A percentile compares a stretch with the other conserved stretches of the same genome.
Conservation (phyloP, 257 asterid species). For the Plantago elongata region DNA sequence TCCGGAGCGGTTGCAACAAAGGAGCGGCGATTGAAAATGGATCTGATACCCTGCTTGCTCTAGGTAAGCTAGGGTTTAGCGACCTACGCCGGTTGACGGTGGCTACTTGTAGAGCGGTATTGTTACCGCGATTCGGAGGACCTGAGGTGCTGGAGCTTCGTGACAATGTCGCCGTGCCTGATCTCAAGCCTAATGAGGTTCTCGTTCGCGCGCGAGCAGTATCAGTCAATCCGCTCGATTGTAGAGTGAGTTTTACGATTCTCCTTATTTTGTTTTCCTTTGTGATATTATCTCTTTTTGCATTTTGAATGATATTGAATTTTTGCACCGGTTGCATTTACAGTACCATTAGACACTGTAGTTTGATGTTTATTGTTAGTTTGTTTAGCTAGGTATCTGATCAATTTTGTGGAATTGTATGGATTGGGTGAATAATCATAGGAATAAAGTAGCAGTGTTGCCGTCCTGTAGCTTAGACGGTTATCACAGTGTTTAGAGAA, state of each 20-base stretch:
- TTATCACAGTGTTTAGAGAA: neutral
- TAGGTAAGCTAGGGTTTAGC: slow-evolving; percentile 27
- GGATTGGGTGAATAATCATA: neutral
- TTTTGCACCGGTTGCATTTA: neutral
- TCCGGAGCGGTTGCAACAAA: slow-evolving; percentile 33
- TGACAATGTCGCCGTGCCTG: slow-evolving; percentile 68
- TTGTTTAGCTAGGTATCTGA: neutral
- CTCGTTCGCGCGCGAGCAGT: slow-evolving; percentile 96
- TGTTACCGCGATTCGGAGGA: slow-evolving; percentile 87
- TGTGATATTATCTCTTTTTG: neutral
- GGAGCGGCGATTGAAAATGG: slow-evolving; percentile 25
- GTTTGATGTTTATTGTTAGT: neutral
- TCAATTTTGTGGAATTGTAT: neutral
- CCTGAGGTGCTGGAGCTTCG: slow-evolving; percentile 75
- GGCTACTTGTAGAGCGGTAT: slow-evolving; percentile 77
- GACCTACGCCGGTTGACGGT: slow-evolving; percentile 36
- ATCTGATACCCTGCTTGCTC: neutral
- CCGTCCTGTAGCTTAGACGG: neutral
- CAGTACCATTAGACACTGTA: neutral
- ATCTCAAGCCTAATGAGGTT: slow-evolving; percentile 80
- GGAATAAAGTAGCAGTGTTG: neutral
- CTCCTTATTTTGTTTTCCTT: neutral
- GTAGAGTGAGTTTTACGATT: slow-evolving; percentile 47
- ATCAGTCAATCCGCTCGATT: slow-evolving; percentile 92
- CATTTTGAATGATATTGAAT: neutral